These are phyloP conservation scores for Pisolithus orientalis DNA, from an alignment of 768 basidiomycete species.

Conservation along the genomic window DNA sequence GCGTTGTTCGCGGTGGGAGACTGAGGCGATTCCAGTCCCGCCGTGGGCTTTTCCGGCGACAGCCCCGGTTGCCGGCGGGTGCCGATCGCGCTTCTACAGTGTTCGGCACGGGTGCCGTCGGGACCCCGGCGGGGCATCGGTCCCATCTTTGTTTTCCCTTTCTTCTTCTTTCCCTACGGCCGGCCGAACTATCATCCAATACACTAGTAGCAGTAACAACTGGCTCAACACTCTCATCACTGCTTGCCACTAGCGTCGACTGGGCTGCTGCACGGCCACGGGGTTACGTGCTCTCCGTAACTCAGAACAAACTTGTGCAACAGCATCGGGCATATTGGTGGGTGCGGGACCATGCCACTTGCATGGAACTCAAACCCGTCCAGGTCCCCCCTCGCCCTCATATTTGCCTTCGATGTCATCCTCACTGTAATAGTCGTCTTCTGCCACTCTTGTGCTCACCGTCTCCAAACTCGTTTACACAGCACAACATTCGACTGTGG, in stretches of 20 bases:
- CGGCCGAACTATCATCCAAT: conserved; percentile 5
- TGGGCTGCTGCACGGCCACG: conserved; percentile 11
- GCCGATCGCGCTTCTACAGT: conserved; percentile 23
- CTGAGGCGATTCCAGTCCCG: conserved; percentile 32
- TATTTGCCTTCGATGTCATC: conserved; percentile 39
- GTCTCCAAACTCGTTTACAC: conserved; percentile 31
- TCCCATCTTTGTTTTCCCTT: conserved; percentile 40
- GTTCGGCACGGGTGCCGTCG: conserved; percentile 24
- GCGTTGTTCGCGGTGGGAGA: conserved; percentile 33
- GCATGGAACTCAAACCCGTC: conserved; percentile 25
- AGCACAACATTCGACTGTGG: conserved; percentile 33
- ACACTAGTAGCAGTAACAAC: conserved; percentile 12
- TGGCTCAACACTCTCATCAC: conserved; percentile 20
- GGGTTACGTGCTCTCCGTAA: conserved; percentile 27
- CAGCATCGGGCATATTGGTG: conserved; percentile 18
- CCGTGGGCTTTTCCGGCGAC: conserved; percentile 30
- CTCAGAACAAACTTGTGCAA: conserved; percentile 36
- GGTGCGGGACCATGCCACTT: conserved; percentile 1
- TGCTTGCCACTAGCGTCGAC: conserved; percentile 13
- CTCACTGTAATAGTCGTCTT: conserved; percentile 42
- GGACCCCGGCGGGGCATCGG: conserved; percentile 15
- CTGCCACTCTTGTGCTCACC: conserved; percentile 32
- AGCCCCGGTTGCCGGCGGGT: conserved; percentile 26
- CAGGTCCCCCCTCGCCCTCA: conserved; percentile 30
- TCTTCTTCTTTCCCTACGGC: conserved; percentile 32